Evolutionary conservation across 2,329 filamentous ascomycete species (phyloP).

Genomic region (Hypoxylon sp.): DNA sequence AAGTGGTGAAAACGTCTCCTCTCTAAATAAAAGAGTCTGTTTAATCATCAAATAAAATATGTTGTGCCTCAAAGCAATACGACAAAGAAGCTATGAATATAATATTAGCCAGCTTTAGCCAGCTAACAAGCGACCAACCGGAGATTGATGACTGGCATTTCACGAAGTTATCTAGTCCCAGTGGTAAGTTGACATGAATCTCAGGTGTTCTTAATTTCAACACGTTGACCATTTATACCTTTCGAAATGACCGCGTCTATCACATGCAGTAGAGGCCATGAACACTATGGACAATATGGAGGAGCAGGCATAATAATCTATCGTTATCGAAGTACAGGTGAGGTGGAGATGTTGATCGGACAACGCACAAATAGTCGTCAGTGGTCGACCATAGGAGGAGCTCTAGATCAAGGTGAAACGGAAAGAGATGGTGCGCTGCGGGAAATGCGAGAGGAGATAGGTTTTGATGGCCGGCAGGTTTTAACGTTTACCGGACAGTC

Average conservation of each 20-base stretch:
- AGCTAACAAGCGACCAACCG: background rate
- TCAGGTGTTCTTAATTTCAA: background rate
- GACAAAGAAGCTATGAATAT: no score
- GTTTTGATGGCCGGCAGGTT: background rate
- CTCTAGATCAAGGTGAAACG: background rate
- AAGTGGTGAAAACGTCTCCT: no score
- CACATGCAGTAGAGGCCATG: background rate
- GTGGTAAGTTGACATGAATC: background rate
- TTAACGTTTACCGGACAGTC: background rate
- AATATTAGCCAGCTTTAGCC: no score
- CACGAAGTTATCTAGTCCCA: background rate
- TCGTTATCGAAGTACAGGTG: constrained; percentile 11
- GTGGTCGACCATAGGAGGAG: constrained; percentile 23
- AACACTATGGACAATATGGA: constrained; percentile 4
- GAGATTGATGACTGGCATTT: background rate
- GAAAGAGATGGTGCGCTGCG: background rate
- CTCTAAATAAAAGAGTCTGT: no score
- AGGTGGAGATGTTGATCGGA: constrained; percentile 29
- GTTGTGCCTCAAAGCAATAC: no score
- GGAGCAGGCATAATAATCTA: constrained; percentile 26
- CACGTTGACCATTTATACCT: background rate
- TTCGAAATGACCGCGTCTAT: background rate
- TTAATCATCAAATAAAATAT: no score
- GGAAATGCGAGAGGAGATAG: constrained; percentile 12
- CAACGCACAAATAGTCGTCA: background rate